phyloP scores from a whole-genome alignment of 306 rosid genomes.

The Nissolia schottii region DNA sequence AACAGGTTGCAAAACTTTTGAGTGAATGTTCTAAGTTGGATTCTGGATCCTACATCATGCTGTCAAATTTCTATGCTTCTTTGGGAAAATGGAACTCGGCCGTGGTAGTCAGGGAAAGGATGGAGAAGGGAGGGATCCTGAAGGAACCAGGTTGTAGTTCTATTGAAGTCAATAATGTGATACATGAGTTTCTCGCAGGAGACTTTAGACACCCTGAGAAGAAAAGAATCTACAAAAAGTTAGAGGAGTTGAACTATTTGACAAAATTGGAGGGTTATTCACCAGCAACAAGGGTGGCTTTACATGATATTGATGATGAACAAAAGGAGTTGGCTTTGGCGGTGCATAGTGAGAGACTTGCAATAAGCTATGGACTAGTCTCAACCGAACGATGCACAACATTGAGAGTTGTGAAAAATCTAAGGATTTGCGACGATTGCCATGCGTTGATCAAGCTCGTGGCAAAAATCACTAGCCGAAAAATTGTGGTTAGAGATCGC shows the following conservation, averaged over 20 bases:
- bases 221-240: constrained; percentile 34
- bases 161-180: constrained; percentile 44
- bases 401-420: constrained; percentile 35
- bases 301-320: constrained; percentile 38
- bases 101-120: constrained; percentile 33
- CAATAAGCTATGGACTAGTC: constrained; percentile 42
- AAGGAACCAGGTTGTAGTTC: constrained; percentile 54
- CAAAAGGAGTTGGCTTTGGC: constrained; percentile 41
- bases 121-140: constrained; percentile 35
- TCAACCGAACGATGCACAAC: constrained; percentile 31
- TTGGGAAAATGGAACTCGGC: constrained; percentile 36
- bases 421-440: constrained; percentile 44
- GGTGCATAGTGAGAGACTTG: constrained; percentile 52
- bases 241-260: constrained; percentile 30
- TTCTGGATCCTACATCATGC: constrained; percentile 39
- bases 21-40: constrained; percentile 25
- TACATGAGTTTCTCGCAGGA: constrained; percentile 49
- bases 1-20: constrained; percentile 35
- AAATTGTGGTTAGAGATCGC: constrained; percentile 49
- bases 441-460: constrained; percentile 46
- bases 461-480: constrained; percentile 32
- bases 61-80: constrained; percentile 44
- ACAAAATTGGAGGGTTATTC: constrained; percentile 37
- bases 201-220: constrained; percentile 41
- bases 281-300: constrained; percentile 31